These are phyloP conservation scores for Didymella pomorum DNA, from an alignment of 2,329 filamentous ascomycete species.

Conservation along the genomic window DNA sequence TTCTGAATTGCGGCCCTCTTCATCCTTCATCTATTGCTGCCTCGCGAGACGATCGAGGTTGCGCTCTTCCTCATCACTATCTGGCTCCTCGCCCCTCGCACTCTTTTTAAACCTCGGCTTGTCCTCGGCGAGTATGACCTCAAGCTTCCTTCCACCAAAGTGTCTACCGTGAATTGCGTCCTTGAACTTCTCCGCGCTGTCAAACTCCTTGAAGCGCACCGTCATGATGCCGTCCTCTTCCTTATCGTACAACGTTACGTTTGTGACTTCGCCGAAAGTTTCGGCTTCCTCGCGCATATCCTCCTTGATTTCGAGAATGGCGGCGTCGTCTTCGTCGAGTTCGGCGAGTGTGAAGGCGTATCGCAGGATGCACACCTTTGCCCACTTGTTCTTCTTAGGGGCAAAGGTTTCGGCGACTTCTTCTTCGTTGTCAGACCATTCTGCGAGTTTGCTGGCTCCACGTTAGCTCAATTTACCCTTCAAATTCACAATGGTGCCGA, in stretches of 20 bases:
- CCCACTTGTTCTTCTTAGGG: conserved; percentile 67
- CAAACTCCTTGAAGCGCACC: conserved; percentile 77
- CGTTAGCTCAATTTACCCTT: conserved; percentile 15
- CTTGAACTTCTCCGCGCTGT: conserved; percentile 61
- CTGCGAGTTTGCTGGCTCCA: conserved; percentile 75
- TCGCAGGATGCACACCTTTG: conserved; percentile 85
- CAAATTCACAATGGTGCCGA: neutral
- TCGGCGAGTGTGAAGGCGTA: conserved; percentile 92
- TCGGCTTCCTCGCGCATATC: conserved; percentile 90
- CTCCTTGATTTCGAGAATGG: conserved; percentile 89
- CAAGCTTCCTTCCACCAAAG: conserved; percentile 29
- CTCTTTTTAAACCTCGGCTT: conserved; percentile 45
- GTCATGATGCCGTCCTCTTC: conserved; percentile 86
- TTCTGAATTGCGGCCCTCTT: neutral
- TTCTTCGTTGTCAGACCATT: conserved; percentile 90
- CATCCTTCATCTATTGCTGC: conserved; percentile 7
- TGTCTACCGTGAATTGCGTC: conserved; percentile 29
- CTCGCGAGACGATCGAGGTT: conserved; percentile 20
- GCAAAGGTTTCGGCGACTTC: conserved; percentile 50
- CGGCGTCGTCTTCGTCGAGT: conserved; percentile 82
- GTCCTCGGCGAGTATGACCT: conserved; percentile 38
- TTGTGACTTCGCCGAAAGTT: conserved; percentile 87
- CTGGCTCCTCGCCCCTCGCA: conserved; percentile 26
- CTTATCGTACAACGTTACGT: conserved; percentile 87
- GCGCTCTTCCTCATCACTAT: conserved; percentile 39